Conservation (phyloP, 208 protist genomes). For the Leishmania guyanensis region DNA sequence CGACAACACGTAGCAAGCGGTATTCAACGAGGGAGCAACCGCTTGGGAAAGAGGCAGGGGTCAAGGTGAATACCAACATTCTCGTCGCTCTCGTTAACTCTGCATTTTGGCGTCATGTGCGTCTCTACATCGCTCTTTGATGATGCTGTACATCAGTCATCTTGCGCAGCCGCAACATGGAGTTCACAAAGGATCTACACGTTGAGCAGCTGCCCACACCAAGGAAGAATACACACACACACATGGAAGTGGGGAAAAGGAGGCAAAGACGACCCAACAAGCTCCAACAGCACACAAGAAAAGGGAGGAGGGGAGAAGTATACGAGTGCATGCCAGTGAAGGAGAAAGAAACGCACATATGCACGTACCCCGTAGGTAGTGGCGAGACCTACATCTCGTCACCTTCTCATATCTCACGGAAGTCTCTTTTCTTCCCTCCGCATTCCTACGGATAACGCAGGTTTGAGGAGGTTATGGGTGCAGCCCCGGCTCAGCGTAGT, state of each 20-base stretch:
- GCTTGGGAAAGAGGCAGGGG: background rate
- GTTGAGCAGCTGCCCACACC: background rate
- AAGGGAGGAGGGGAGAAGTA: background rate
- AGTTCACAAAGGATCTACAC: background rate
- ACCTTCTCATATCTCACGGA: background rate
- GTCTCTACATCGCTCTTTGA: background rate
- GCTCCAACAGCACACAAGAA: background rate
- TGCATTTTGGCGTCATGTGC: background rate
- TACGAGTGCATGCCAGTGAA: background rate
- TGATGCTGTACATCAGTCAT: background rate
- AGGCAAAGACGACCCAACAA: background rate
- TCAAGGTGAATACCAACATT: background rate
- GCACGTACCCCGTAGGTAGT: background rate
- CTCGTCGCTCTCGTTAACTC: background rate
- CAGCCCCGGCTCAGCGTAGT: constrained; percentile 9
- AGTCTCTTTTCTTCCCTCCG: background rate
- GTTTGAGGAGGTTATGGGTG: background rate
- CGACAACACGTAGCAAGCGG: background rate
- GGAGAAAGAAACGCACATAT: background rate
- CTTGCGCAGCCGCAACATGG: background rate
- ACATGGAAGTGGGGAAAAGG: background rate
- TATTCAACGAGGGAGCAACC: background rate
- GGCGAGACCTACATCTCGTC: background rate
- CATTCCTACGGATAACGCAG: no score
- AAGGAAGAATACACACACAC: background rate